Conservation (phyloP, 108 stramenopile species). For the Aurantiochytrium sp. region DNA sequence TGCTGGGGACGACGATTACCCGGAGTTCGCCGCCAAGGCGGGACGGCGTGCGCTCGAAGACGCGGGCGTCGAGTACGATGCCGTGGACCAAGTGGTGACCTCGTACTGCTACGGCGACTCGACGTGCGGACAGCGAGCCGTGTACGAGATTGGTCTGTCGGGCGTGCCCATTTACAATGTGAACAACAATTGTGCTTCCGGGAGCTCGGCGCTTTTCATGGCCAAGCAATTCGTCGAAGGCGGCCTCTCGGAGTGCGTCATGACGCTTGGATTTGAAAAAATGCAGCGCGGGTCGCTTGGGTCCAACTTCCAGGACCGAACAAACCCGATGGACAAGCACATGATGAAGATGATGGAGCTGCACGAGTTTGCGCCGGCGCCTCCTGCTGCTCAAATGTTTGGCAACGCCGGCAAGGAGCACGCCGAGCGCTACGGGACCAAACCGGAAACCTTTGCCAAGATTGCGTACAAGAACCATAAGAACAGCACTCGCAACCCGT, state of each 20-base stretch:
- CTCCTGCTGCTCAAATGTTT: conserved; percentile 7
- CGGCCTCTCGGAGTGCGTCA: not conserved
- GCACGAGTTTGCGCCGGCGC: not conserved
- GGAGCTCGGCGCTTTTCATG: not conserved
- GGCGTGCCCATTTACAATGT: conserved; percentile 16
- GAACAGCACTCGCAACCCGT: not conserved
- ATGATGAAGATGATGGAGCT: conserved; percentile 21
- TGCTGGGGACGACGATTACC: not conserved
- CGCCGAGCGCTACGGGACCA: not conserved
- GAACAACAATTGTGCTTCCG: conserved; percentile 10
- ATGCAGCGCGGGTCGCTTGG: conserved; percentile 9
- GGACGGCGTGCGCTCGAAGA: not conserved
- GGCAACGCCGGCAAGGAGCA: conserved; percentile 11
- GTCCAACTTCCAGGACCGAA: not conserved
- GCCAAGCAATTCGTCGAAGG: not conserved
- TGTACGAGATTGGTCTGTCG: not conserved
- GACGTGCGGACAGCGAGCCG: conserved; percentile 7
- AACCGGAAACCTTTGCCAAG: conserved; percentile 1
- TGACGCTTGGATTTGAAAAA: not conserved
- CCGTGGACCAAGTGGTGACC: not conserved
- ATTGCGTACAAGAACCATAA: conserved; percentile 15
- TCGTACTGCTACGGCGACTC: conserved; percentile 18
- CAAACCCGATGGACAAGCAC: not conserved
- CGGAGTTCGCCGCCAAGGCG: not conserved
- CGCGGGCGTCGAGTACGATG: not conserved